Base-by-base conservation (phyloP, 345 rosid species). In the Rubroshorea leprosula region DNA sequence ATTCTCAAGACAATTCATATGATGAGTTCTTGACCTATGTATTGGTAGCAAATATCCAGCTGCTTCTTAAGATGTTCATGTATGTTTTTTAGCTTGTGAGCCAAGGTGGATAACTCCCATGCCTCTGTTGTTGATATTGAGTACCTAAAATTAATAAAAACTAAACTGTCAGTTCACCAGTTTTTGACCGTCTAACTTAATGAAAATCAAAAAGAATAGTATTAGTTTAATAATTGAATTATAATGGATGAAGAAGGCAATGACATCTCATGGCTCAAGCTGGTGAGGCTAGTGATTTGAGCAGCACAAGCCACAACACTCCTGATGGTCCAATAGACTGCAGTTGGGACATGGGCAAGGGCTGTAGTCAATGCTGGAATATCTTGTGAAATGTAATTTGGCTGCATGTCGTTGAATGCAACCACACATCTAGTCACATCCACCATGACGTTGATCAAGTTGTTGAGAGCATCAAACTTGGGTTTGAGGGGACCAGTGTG, bases 81-180 rank as follows among this genome's bases (percentile, higher is more conserved):
- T 21, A 83, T 80, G 79, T 74, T 73, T 68, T 22, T 65, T 51
- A 87, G 59, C 35, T 80, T 87, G 69, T 82, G 85, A 0, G 77
- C 80, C 69, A 87, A 77, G 67, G 85, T 75, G 49, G 83, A 84
- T 12, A 84, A 65, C 67, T 84, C 95, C 89, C 95, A 87, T 11
- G 80, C 70, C 60, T 82, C 87, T 38, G 74, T 67, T 43, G 89
- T 72, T 23, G 81, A 74, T 39, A 65, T 63, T 11, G 65, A 23
- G 56, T 55, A 61, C 64, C 84, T 82, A n/a, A 44, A 6, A 10
- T n/a, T 1, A 35, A 35, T 6, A 1, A 35, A 35, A 35, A 3
- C 31, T 3, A 27, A 27, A 8, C 31, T 3, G 8, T 3, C 31
- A 27, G 8, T 8, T n/a, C n/a, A n/a, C n/a, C n/a, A n/a, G n/a